A percentile compares a stretch with the other conserved stretches of the same genome.
Evolutionary conservation across 2,329 filamentous ascomycete genomes (phyloP).

Genomic region (Rhexocercosporidium sp.): DNA sequence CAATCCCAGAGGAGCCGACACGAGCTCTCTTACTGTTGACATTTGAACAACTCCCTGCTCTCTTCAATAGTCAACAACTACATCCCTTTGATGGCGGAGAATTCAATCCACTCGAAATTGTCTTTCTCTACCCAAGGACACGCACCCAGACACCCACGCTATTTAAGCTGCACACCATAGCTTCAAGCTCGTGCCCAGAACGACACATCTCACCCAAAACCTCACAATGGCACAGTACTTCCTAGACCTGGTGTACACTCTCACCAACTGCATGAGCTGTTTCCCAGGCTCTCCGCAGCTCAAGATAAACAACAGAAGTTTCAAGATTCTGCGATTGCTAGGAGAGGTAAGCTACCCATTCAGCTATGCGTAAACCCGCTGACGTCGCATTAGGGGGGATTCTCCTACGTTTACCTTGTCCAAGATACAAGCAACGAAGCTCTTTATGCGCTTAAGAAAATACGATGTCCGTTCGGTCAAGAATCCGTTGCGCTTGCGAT

Average conservation of each 20-base stretch:
- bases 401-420: conserved; percentile 98
- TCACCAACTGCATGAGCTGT: conserved; percentile 95
- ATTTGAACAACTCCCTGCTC: neutral
- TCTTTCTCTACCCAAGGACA: neutral
- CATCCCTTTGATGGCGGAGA: neutral
- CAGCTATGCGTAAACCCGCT: conserved; percentile 19
- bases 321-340: conserved; percentile 92
- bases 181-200: conserved; percentile 16
- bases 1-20: neutral
- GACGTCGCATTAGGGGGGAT: conserved; percentile 71
- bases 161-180: neutral
- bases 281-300: conserved; percentile 93
- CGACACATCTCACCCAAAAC: conserved; percentile 22
- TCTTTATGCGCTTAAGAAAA: conserved; percentile 96
- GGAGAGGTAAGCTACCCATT: conserved; percentile 71
- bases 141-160: neutral
- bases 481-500: conserved; percentile 94
- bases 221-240: conserved; percentile 78
- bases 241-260: conserved; percentile 86
- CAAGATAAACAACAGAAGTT: conserved; percentile 92
- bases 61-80: neutral
- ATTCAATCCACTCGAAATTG: neutral
- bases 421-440: conserved; percentile 85
- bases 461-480: conserved; percentile 95
- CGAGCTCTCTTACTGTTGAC: neutral